Conservation (phyloP, 192 early-diverging fungal species). For the Tieghemiomyces parasiticus region DNA sequence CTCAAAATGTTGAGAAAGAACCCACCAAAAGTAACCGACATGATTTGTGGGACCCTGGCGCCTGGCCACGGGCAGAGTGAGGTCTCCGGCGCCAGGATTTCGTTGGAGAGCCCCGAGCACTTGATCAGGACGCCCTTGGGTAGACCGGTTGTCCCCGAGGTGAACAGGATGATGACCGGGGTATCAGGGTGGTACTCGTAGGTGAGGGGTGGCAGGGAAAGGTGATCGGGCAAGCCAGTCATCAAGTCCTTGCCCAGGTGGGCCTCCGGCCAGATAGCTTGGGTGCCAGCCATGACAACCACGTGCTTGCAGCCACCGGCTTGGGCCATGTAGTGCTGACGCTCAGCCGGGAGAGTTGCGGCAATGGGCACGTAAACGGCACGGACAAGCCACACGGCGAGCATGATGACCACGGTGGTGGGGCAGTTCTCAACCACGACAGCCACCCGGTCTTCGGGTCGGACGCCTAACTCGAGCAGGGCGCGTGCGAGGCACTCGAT, state of each 20-base stretch:
- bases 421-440: neutral
- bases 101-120: neutral
- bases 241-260: neutral
- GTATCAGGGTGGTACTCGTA: neutral
- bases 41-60: neutral
- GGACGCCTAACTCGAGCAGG: neutral
- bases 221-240: neutral
- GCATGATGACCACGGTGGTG: neutral
- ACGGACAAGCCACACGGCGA: neutral
- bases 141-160: constrained; percentile 21
- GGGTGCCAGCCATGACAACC: neutral
- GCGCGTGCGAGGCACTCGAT: neutral
- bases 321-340: constrained; percentile 1
- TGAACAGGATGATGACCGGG: constrained; percentile 6
- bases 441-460: neutral
- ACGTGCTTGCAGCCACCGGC: neutral
- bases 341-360: neutral
- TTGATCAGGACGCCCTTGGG: constrained; percentile 19
- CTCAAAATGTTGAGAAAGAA: neutral
- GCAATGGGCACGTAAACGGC: constrained; percentile 1
- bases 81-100: too few species aligned
- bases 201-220: neutral
- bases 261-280: neutral
- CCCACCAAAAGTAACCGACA: neutral
- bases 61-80: neutral